Conservation (phyloP, 2,329 filamentous ascomycete genomes). For the Calonectria montana region DNA sequence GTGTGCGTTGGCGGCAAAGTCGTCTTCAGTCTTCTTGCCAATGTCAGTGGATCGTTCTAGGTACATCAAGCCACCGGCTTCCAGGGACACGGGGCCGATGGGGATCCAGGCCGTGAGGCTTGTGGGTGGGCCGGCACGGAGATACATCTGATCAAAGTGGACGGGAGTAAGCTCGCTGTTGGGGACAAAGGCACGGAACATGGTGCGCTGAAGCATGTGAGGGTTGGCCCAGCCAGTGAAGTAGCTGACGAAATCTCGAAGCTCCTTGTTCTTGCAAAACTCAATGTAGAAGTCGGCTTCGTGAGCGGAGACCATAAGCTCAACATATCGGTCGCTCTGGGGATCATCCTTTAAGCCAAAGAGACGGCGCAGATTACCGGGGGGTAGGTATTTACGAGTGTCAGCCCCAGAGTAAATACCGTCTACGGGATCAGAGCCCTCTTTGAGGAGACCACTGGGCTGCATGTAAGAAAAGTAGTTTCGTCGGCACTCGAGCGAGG, state of each 20-base stretch:
- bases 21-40: conserved; percentile 25
- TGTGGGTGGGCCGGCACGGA: conserved; percentile 14
- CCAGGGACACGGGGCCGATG: conserved; percentile 9
- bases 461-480: conserved; percentile 25
- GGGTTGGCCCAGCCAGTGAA: conserved; percentile 26
- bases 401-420: conserved; percentile 10
- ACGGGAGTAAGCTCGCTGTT: conserved; percentile 13
- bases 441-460: conserved; percentile 21
- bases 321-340: conserved; percentile 14
- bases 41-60: conserved; percentile 23
- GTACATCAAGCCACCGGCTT: conserved; percentile 19
- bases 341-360: conserved; percentile 13
- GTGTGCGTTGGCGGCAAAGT: conserved; percentile 20
- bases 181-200: conserved; percentile 17
- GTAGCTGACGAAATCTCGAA: conserved; percentile 13
- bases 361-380: conserved; percentile 12
- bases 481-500: conserved; percentile 15
- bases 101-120: conserved; percentile 18
- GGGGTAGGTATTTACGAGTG: conserved; percentile 6
- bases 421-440: conserved; percentile 4
- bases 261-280: conserved; percentile 16
- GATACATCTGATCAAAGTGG: conserved; percentile 24
- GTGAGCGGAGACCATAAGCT: conserved; percentile 9
- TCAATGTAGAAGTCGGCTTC: conserved; percentile 19
- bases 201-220: conserved; percentile 25